Base-by-base conservation (phyloP, 2,329 filamentous ascomycete species). In the Cryphonectria japonica region DNA sequence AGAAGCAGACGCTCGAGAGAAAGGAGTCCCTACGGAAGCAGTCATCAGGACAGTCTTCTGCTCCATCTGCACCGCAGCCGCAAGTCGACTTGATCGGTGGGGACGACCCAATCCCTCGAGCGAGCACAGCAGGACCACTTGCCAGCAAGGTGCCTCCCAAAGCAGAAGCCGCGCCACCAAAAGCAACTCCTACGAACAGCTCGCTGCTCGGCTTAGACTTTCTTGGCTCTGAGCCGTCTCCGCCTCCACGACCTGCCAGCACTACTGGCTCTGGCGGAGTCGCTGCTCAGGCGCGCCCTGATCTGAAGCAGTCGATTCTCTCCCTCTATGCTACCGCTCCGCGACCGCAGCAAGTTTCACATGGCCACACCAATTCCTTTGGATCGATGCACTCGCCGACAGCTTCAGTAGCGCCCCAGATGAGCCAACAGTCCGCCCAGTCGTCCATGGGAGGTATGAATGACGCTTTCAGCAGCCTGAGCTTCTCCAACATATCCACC, bases 251-350 rank as follows among this genome's bases (percentile, higher is more conserved):
- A 68, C 93, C 95, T n/a, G 89, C 93, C 7, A 97, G 93, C 82
- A 94, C 93, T 29, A 88, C 91, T 5, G 89, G 91, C 26, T 88
- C 90, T 16, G 83, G 88, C 62, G 86, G 87, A 6, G 79, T 86
- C 3, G 85, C 85, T 26, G 86, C 87, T 16, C 91, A 93, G 76
- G 97, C 94, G 62, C 88, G 96, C 73, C 95, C 95, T 2, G 96
- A 99, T 79, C 85, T 99, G 72, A 99, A 99, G 82, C 95, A 98
- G 81, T 98, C 95, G 2, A 99, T 99, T 72, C 83, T 99, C 65
- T 99, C 96, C 9, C 87, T 99, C 22, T 99, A 99, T 79, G 94
- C 95, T 14, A 92, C 93, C 9, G 89, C 89, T 6, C 92, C 94
- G 1, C 92, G 94, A 78, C 90, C 93, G n/a, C 92, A 93, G 76